Percentiles rank a stretch among this genome's conserved stretches.
Evolutionary conservation across 257 asterid genomes (phyloP).

Genomic region (Striga asiatica): DNA sequence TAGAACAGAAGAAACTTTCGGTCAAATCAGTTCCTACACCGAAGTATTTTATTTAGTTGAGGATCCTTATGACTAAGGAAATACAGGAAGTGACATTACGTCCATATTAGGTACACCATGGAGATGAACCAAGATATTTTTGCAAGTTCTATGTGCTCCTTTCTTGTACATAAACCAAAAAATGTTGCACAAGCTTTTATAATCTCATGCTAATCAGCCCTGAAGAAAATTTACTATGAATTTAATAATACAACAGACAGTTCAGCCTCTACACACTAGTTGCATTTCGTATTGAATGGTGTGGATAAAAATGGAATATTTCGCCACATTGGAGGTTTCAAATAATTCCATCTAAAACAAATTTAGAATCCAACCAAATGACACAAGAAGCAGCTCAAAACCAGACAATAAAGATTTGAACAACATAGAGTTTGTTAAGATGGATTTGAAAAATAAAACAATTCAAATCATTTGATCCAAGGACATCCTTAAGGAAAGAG

Average conservation of each 20-base stretch:
- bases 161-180: background rate
- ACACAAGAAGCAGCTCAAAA: no score
- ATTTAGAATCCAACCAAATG: background rate
- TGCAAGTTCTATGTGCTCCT: background rate
- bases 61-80: background rate
- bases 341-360: background rate
- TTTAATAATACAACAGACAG: background rate
- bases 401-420: no score
- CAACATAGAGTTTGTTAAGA: no score
- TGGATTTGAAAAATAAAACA: background rate
- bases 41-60: background rate
- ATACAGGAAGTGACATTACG: background rate
- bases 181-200: background rate
- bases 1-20: background rate
- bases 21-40: background rate
- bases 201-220: background rate
- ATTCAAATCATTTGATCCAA: background rate
- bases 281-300: background rate
- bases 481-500: background rate
- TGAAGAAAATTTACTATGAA: background rate
- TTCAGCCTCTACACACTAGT: background rate
- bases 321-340: background rate
- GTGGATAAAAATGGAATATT: background rate
- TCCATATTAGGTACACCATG: background rate
- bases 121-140: conserved; percentile 1